Evolutionary conservation across 2,329 filamentous ascomycete species (phyloP), one percentile per base, ranked within the genome.

Genomic region (Lasiodiplodia citricola): DNA sequence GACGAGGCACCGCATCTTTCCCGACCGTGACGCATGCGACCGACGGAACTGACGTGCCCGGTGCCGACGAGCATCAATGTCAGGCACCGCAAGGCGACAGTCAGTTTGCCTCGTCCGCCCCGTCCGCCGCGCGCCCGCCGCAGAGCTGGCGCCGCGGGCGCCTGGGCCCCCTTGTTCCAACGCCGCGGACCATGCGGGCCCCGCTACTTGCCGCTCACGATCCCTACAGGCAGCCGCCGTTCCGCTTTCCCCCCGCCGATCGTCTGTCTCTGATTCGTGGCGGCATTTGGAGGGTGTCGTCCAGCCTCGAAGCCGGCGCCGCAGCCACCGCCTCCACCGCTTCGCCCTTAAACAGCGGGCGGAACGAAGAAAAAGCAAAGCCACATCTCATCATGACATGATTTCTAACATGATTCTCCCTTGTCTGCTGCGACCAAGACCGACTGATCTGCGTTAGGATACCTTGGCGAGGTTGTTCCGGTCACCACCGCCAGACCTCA

Each of bases 171-270:
- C 41, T 38, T 44, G 44, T 60, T 44, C 56, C 37, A 60, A 21
- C 41, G 56, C 56, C 21, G 56, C 56, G 56, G 56, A 44, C 56
- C 54, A 47, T 23, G 56, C 56, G 56, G 44, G 44, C 56, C 56
- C 57, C 57, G 41, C 57, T 62, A 35, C 57, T 18, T 50, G 57
- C 57, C 57, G 57, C 57, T 35, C 57, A 16, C 57, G 57, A 62
- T 62, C 57, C 57, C 57, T 62, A 50, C 57, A 41, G 14, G 37
- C 41, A 11, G 14, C 57, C 57, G 41, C 41, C 57, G 23, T 62
- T 62, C 57, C 57, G 57, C 57, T 35, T 62, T 62, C 57, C 57
- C 56, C 57, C 57, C 57, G 57, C 57, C 57, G 57, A 62, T 62
- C 57, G 57, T 16, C 38, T 28, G 21, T 8, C 25, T 37, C 57